Percentiles rank a stretch among this genome's conserved stretches.
Evolutionary conservation across 139 green algal species (phyloP).

Genomic region (Asterochloris sp.): DNA sequence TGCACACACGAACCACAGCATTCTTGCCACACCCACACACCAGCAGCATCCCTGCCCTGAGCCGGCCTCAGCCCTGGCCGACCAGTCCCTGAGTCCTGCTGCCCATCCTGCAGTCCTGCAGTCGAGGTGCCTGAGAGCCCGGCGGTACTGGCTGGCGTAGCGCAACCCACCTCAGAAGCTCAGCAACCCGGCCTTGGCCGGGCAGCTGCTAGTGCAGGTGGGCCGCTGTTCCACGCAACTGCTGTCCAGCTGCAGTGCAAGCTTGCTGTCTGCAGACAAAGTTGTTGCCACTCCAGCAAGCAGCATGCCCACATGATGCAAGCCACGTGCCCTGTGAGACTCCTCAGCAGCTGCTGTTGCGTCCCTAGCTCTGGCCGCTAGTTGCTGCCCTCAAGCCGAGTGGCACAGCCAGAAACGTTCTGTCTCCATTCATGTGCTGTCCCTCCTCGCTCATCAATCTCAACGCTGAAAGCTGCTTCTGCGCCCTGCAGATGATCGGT

Average conservation of each 20-base stretch:
- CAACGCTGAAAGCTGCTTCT: neutral
- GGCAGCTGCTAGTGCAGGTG: too few relatives aligned
- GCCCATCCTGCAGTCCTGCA: too few relatives aligned
- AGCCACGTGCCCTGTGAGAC: neutral
- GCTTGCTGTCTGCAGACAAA: too few relatives aligned
- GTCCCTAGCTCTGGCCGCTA: neutral
- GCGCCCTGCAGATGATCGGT: constrained; percentile 14
- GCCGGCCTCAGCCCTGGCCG: neutral
- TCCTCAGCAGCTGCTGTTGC: neutral
- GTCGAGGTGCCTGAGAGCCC: too few relatives aligned
- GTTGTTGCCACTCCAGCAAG: too few relatives aligned
- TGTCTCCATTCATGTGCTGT: neutral
- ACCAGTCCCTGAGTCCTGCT: too few relatives aligned
- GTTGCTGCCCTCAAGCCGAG: neutral
- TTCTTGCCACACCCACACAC: neutral
- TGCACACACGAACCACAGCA: constrained; percentile 12
- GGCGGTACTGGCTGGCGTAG: too few relatives aligned
- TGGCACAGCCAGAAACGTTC: neutral
- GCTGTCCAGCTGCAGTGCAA: too few relatives aligned
- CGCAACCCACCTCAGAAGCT: too few relatives aligned
- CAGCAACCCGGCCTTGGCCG: too few relatives aligned
- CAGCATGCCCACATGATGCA: too few relatives aligned
- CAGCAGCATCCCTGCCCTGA: constrained; percentile 1
- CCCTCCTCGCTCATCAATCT: neutral
- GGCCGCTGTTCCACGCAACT: too few relatives aligned